Percentiles rank a stretch among this genome's conserved stretches.
Conservation (phyloP, 495 filamentous ascomycete species). For the Aspergillus sparsus region DNA sequence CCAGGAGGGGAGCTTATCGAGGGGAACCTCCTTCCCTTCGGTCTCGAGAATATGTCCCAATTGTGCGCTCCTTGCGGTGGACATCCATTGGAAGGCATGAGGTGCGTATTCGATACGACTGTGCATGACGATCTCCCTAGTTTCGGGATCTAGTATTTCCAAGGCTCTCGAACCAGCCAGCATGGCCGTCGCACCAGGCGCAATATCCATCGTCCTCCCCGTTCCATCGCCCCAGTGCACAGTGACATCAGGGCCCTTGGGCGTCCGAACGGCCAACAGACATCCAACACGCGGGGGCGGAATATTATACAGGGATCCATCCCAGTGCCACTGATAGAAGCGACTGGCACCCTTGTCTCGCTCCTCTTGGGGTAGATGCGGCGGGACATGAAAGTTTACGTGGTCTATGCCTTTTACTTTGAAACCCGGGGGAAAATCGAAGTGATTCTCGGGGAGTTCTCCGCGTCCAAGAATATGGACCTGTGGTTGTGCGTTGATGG, state of each 20-base stretch:
- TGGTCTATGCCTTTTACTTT: conserved; percentile 3
- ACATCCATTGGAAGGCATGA: conserved; percentile 13
- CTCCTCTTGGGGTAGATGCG: conserved; percentile 4
- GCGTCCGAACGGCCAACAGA: conserved; percentile 12
- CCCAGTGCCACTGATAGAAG: conserved; percentile 18
- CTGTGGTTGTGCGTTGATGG: conserved; percentile 10
- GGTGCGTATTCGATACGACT: conserved; percentile 13
- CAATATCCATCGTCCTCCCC: conserved; percentile 11
- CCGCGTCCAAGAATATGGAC: conserved; percentile 6
- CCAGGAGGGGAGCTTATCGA: too few species aligned
- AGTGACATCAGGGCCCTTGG: conserved; percentile 13
- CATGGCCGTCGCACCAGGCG: conserved; percentile 10
- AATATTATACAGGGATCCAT: conserved; percentile 10
- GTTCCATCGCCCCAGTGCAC: conserved; percentile 16
- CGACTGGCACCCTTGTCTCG: conserved; percentile 7
- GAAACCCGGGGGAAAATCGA: conserved; percentile 7
- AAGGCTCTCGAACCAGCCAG: conserved; percentile 10
- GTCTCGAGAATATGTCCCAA: conserved; percentile 2
- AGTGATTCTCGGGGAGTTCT: conserved; percentile 4
- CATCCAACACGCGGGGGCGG: conserved; percentile 10
- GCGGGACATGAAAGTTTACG: conserved; percentile 1
- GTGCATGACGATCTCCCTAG: neutral
- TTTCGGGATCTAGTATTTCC: conserved; percentile 7
- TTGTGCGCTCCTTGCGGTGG: conserved; percentile 8
- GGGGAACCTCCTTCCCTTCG: too few species aligned